These are phyloP conservation scores for Brettanomyces bruxellensis DNA, from an alignment of 805 yeast genomes.

Conservation along the genomic window DNA sequence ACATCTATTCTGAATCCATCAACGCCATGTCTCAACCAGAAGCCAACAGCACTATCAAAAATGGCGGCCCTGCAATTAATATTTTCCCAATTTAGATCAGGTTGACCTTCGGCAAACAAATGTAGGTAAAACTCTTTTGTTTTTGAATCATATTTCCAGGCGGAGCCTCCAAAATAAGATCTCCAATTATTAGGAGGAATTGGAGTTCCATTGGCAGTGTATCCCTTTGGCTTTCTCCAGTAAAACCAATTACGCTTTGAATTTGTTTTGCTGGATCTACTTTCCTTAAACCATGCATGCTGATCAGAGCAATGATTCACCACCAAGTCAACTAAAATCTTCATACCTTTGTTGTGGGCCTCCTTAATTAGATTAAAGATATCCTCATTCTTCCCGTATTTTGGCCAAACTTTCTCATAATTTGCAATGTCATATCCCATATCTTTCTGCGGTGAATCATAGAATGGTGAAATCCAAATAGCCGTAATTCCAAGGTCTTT, in stretches of 20 bases:
- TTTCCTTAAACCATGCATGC: conserved; percentile 52
- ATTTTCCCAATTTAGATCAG: conserved; percentile 57
- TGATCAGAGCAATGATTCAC: conserved; percentile 49
- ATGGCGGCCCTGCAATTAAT: conserved; percentile 29
- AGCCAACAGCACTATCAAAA: conserved; percentile 38
- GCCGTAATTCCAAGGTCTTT: conserved; percentile 24
- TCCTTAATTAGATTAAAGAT: conserved; percentile 39
- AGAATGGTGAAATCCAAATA: conserved; percentile 51
- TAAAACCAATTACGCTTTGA: conserved; percentile 56
- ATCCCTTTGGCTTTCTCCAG: conserved; percentile 39
- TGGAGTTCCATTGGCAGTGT: conserved; percentile 40
- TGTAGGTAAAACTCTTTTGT: conserved; percentile 49
- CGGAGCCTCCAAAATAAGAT: conserved; percentile 43
- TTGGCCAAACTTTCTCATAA: conserved; percentile 41
- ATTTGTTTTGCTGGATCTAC: conserved; percentile 38
- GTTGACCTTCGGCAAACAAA: conserved; percentile 45
- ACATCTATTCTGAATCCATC: conserved; percentile 55
- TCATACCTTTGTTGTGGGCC: conserved; percentile 41
- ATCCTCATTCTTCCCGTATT: conserved; percentile 46
- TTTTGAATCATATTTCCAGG: conserved; percentile 47
- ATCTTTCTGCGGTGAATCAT: conserved; percentile 50
- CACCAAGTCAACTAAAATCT: conserved; percentile 45
- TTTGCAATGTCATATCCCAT: conserved; percentile 57
- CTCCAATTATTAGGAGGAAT: conserved; percentile 51
- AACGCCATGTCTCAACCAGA: conserved; percentile 44